Evolutionary conservation across 805 yeast species (phyloP), one percentile per base, ranked within the genome.

Genomic region (Saturnispora bothae): DNA sequence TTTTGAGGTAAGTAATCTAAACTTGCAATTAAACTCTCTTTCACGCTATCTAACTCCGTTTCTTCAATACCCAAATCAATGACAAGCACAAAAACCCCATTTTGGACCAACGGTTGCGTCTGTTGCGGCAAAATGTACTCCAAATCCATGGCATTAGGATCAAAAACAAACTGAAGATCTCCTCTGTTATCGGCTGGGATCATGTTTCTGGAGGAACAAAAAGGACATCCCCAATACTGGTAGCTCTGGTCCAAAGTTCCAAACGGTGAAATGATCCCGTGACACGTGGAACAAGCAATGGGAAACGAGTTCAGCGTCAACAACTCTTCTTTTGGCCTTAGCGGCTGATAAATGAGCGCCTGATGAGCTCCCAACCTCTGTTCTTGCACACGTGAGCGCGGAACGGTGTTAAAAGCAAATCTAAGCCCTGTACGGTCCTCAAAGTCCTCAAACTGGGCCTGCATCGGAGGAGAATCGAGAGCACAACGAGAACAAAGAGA

Each of bases 391-490:
- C 67, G 69, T n/a, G 73, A 62, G 31, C 67, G 60, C 5, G 83
- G 82, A 12, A 77, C 56, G 8, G 64, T 60, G 52, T 78, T 80
- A 86, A 92, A 83, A 5, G 88, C 68, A 54, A 78, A 68, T 49
- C 92, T 71, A 29, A 80, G 71, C 34, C 92, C 92, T 48, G 81
- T 80, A 38, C 59, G 54, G 53, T 83, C 92, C 54, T 83, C 94
- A 47, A 68, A 59, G 14, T 63, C 63, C 49, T 72, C 77, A 47
- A 73, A 71, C 17, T 46, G 43, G 13, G 42, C 28, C 20, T 45
- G 48, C 44, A 46, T 10, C 25, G 10, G 17, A 18, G 9, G 18
- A 19, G 23, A 16, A 28, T 28, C 18, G 18, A 30, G 6, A 9
- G 18, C 17, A 22, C 16, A 30, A 30, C 12, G 6, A 30, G 10